Base-by-base conservation (phyloP, 257 asterid genomes). In the Ilex aquifolium region DNA sequence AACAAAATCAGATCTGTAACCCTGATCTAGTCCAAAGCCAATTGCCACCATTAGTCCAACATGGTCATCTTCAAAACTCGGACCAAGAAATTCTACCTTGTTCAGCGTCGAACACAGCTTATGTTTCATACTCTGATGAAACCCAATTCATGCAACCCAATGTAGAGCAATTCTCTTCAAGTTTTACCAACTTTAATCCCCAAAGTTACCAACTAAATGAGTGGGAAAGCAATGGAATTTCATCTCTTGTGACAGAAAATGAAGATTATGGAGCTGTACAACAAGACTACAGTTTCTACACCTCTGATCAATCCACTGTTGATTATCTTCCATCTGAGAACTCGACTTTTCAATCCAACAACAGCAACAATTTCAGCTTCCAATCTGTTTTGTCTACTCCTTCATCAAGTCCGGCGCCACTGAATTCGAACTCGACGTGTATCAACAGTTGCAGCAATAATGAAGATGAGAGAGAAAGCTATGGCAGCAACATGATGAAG, bases 361-460 rank as follows among this genome's bases (percentile, higher is more conserved):
- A 77, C 74, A 70, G 64, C 72, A 73, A 67, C 50, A 74, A 78
- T 32, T 78, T 82, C 75, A 55, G 82, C 62, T 80, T 86, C 68
- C 92, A 79, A n/a, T 78, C 85, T 3, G 95, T 80, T 66, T 30
- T 82, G 71, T 88, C 96, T 40, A 85, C 94, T 7, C 90, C 94
- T 32, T 86, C 95, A 2, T 82, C 97, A 21, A 84, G 89, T 57
- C 83, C 95, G 0, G 63, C 88, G 0, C 73, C 78, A 31, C 49
- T 77, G 70, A 69, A 83, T 69, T 83, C 93, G 2, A 72, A 64
- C 44, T 85, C 88, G 10, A 46, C 52, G 11, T 11, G 10, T 15
- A 14, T 46, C 52, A 46, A 14, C n/a, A 46, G n/a, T 11, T 2
- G 13, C n/a, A 14, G 13, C 52, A 10, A 59, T 31, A 60, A 10